Evolutionary conservation across 345 rosid genomes (phyloP), one percentile per base, ranked within the genome.

Genomic region (Geranium rotundifolium): DNA sequence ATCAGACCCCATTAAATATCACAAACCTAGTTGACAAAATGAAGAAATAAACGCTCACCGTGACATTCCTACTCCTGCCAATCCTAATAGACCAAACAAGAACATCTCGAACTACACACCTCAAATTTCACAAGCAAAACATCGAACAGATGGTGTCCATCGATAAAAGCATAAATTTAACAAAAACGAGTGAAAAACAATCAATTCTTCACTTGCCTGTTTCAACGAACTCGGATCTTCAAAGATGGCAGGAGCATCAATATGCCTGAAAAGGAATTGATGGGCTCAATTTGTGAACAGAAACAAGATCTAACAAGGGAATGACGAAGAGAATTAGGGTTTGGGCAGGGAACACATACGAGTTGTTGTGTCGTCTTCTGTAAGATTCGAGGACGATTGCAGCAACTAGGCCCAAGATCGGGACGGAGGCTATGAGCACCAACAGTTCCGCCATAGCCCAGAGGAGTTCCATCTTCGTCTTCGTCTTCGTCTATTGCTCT

Each of bases 161-260:
- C 7, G 37, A 60, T 2, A 49, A 17, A 52, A 10, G n/a, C 1
- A 19, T 19, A 27, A 6, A 54, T 16, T 23, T 4, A 56, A 63
- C 19, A 16, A 17, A 49, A 29, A 52, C 37, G 30, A 19, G 19
- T 16, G 9, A 50, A 50, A 50, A 29, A n/a, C 3, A 63, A 19
- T 37, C 9, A 58, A 13, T 19, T 39, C 16, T 13, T 27, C 23
- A 37, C 9, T 63, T 67, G 89, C 99, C 89, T 81, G 73, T 31
- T 84, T 87, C 60, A 82, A 73, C 1, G 96, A 84, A 68, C 67
- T 86, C 9, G 96, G 97, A 85, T 88, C 97, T 73, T 93, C 89
- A 63, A 93, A 78, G 65, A 81, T 52, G 55, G 81, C 82, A 57
- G 84, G 71, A 20, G 77, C 79, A 60, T 81, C 91, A 46, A 81